Conservation (phyloP, 202 grass and related monocot genomes). For the Zoysia matrella region DNA sequence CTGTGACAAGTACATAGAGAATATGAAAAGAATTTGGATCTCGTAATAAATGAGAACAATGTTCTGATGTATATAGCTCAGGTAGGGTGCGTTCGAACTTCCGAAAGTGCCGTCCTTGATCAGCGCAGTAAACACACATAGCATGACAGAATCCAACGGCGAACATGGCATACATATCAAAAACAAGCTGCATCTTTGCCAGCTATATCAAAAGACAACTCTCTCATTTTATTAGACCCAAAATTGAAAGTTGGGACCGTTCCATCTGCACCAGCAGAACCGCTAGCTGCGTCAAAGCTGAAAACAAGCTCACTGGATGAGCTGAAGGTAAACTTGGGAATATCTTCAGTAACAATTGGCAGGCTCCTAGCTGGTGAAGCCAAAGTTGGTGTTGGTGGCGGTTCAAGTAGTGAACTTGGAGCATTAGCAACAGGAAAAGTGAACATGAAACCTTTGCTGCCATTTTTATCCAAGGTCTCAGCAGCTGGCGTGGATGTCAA, state of each 20-base stretch:
- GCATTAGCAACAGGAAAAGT: slow-evolving; percentile 58
- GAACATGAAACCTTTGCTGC: slow-evolving; percentile 49
- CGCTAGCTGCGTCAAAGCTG: slow-evolving; percentile 9
- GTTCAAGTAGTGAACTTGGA: slow-evolving; percentile 39
- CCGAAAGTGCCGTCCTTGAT: not conserved
- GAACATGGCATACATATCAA: slow-evolving; percentile 1
- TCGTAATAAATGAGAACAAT: not conserved
- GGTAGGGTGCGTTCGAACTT: not conserved
- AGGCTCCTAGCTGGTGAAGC: slow-evolving; percentile 34
- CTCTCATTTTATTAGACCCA: slow-evolving; percentile 45
- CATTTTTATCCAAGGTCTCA: slow-evolving; percentile 27
- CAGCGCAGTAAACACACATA: slow-evolving; percentile 8
- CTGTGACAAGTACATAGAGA: not conserved
- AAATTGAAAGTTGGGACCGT: slow-evolving; percentile 46
- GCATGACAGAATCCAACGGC: not conserved
- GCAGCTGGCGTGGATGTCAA: not conserved
- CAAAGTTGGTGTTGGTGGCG: slow-evolving; percentile 58
- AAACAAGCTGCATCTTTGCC: slow-evolving; percentile 44
- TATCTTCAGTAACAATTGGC: slow-evolving; percentile 27
- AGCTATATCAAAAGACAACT: slow-evolving; percentile 44
- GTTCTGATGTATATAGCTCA: not conserved
- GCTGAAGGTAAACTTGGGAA: slow-evolving; percentile 53
- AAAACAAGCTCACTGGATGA: slow-evolving; percentile 45
- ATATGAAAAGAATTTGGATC: not conserved
- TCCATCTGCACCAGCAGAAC: slow-evolving; percentile 10